phyloP scores from a whole-genome alignment of 2,329 filamentous ascomycete genomes.

The Colletotrichum sp. region DNA sequence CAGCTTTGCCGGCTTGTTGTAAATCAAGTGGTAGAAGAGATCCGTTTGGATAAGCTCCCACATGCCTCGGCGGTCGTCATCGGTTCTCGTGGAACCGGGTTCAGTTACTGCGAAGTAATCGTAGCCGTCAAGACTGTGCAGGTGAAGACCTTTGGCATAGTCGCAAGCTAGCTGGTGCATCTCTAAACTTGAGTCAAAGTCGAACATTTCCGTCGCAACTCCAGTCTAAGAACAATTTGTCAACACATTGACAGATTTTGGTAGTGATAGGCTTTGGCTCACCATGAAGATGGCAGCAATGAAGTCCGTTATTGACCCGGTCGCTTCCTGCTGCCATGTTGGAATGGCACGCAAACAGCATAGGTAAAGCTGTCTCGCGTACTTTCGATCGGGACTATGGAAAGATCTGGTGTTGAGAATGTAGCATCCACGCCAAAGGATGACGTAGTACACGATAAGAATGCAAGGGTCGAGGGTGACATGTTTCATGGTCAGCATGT shows the following conservation, averaged over 20 bases:
- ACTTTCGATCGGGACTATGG: conserved; percentile 17
- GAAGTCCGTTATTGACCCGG: conserved; percentile 32
- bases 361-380: conserved; percentile 29
- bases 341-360: conserved; percentile 34
- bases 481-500: conserved; percentile 30
- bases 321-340: conserved; percentile 33
- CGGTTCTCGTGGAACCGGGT: neutral
- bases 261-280: neutral
- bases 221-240: conserved; percentile 19
- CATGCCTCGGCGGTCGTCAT: conserved; percentile 32
- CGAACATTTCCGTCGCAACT: conserved; percentile 33
- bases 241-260: neutral
- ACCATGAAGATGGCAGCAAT: conserved; percentile 35
- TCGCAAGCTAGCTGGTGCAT: conserved; percentile 34
- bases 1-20: conserved; percentile 33
- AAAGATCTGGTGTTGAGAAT: neutral
- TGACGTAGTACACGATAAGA: conserved; percentile 34
- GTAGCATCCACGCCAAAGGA: conserved; percentile 33
- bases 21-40: conserved; percentile 33
- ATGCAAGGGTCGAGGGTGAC: conserved; percentile 33
- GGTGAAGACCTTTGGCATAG: conserved; percentile 33
- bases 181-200: conserved; percentile 33
- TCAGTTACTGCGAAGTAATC: conserved; percentile 12
- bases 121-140: conserved; percentile 34
- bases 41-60: conserved; percentile 39